Base-by-base conservation (phyloP, 495 filamentous ascomycete species). In the Neohortaea acidophila region DNA sequence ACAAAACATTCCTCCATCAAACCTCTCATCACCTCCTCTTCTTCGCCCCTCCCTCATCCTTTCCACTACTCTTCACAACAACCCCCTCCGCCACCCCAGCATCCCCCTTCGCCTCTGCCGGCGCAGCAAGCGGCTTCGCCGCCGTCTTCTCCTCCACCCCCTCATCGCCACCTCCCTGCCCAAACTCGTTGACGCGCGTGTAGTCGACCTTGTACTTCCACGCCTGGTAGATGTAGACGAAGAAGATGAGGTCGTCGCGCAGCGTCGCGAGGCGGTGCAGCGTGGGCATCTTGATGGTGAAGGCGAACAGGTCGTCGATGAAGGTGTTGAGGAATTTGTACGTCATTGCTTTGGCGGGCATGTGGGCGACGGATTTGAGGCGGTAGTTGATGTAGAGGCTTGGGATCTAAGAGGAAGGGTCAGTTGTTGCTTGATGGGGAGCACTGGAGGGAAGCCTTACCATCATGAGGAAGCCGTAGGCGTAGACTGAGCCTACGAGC, bases 381-480 rank as follows among this genome's bases (percentile, higher is more conserved):
- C 87, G 72, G 64, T 97, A 97, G 66, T 97, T 97, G 73, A 97
- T 97, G 59, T 96, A 97, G 38, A 97, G 66, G 41, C 73, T 79
- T 20, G 89, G 89, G 13, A 97, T 29, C 45, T 48, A 21, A 12
- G 19, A 2, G 4, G 41, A n/a, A 34, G 21, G 7, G 20, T 43
- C 43, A 42, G 44, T 21, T n/a, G 22, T 15, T 13, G 33, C 20
- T 31, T 34, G 20, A 28, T 23, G 22, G 6, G 13, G 18, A 14
- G 21, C 19, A 10, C 20, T 7, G 20, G 15, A 23, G 33, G 39
- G 17, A 14, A 2, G 22, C n/a, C 34, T n/a, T 30, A 48, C 83
- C 89, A 97, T 96, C 91, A 97, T 96, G 43, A 97, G 60, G 65
- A 97, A 97, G 6, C 89, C 89, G 51, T 97, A 97, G 1, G 89